phyloP scores from a whole-genome alignment of 2,329 filamentous ascomycete genomes.

The Arachnomyces sp. region DNA sequence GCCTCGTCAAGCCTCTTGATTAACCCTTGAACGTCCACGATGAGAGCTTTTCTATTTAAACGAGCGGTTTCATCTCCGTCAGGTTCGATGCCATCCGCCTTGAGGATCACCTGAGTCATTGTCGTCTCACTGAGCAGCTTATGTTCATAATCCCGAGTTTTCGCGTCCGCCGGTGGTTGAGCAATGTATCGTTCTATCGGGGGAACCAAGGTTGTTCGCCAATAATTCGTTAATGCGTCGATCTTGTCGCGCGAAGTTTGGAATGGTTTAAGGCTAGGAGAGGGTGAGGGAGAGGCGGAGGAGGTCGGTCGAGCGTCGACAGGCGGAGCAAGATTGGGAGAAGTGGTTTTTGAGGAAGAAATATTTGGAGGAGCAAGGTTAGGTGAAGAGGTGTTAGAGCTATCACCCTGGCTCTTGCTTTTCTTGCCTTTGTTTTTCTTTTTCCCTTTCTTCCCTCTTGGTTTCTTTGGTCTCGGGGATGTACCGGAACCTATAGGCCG shows the following conservation, averaged over 20 bases:
- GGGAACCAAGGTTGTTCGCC: conserved; percentile 31
- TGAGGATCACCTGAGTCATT: conserved; percentile 36
- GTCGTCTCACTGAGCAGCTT: conserved; percentile 38
- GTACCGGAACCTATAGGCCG: conserved; percentile 12
- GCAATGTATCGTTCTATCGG: conserved; percentile 31
- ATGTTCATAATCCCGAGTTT: conserved; percentile 36
- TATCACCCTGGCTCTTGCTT: conserved; percentile 16
- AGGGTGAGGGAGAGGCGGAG: conserved; percentile 14
- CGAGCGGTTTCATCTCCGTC: conserved; percentile 57
- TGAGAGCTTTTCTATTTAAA: conserved; percentile 40
- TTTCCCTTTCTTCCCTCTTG: conserved; percentile 9
- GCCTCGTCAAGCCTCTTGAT: conserved; percentile 32
- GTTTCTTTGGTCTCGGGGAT: conserved; percentile 8
- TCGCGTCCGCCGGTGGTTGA: conserved; percentile 32
- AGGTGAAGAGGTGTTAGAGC: conserved; percentile 17
- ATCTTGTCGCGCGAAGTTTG: conserved; percentile 31
- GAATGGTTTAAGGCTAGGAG: conserved; percentile 29
- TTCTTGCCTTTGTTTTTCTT: conserved; percentile 16
- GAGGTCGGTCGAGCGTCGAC: conserved; percentile 10
- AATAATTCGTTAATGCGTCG: conserved; percentile 28
- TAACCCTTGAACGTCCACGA: conserved; percentile 35
- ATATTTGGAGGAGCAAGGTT: conserved; percentile 15
- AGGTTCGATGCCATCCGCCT: conserved; percentile 64
- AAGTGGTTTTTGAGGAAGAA: conserved; percentile 16
- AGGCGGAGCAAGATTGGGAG: conserved; percentile 15